phyloP scores from a whole-genome alignment of 805 yeast species.

The Pichia membranifaciens region DNA sequence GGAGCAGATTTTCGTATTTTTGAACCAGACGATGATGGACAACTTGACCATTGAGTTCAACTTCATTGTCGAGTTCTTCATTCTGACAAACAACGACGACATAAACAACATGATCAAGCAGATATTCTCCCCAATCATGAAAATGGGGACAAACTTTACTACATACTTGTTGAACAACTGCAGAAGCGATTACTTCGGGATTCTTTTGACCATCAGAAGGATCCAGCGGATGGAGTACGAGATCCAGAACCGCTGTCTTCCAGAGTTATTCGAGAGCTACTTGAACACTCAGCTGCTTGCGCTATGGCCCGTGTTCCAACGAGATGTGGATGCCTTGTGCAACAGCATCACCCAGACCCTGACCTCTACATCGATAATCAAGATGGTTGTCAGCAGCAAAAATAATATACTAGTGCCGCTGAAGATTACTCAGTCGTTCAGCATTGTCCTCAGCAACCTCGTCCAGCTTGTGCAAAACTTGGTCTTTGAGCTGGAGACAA shows the following conservation, averaged over 20 bases:
- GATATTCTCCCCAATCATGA: constrained; percentile 50
- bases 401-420: constrained; percentile 42
- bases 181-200: constrained; percentile 66
- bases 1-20: constrained; percentile 68
- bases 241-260: constrained; percentile 63
- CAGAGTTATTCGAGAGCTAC: constrained; percentile 60
- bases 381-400: constrained; percentile 16
- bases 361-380: constrained; percentile 35
- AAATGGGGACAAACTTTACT: constrained; percentile 44
- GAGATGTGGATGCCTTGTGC: constrained; percentile 70
- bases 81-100: constrained; percentile 37
- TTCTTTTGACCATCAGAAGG: constrained; percentile 67
- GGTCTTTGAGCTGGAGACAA: constrained; percentile 29
- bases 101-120: constrained; percentile 39
- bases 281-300: constrained; percentile 57
- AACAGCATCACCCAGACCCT: constrained; percentile 53
- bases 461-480: constrained; percentile 43
- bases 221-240: constrained; percentile 60
- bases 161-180: constrained; percentile 30
- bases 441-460: constrained; percentile 65
- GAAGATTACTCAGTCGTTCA: constrained; percentile 72
- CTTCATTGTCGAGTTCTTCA: constrained; percentile 68
- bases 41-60: constrained; percentile 72
- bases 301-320: constrained; percentile 85
- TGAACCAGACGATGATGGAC: constrained; percentile 67